Evolutionary conservation across 1,284 basidiomycete species (phyloP).

Genomic region (Tranzscheliella williamsii): DNA sequence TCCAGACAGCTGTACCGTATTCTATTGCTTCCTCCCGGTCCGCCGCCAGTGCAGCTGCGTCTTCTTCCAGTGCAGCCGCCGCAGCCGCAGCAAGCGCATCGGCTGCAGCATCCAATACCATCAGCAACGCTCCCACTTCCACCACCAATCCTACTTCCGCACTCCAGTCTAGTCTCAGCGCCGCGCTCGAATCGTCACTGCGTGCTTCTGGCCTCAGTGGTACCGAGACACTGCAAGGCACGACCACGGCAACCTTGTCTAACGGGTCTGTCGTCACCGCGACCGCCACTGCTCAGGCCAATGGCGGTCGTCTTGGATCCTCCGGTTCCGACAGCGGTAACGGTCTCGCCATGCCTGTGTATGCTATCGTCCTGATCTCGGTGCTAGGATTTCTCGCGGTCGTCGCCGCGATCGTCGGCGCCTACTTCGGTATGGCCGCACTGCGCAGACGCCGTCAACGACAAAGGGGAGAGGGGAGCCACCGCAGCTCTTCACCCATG

Average conservation of each 20-base stretch:
- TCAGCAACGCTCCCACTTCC: conserved; percentile 1
- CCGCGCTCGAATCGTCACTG: conserved; percentile 37
- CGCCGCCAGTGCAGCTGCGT: conserved; percentile 15
- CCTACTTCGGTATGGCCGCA: conserved; percentile 46
- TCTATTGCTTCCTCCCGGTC: conserved; percentile 29
- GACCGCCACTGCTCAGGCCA: conserved; percentile 49
- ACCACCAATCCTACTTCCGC: conserved; percentile 19
- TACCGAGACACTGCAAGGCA: conserved; percentile 45
- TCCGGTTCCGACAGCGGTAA: conserved; percentile 3
- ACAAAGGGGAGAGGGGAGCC: conserved; percentile 18
- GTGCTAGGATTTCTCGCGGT: conserved; percentile 51
- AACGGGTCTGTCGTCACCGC: conserved; percentile 46
- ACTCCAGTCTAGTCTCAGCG: conserved; percentile 42
- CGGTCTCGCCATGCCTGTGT: conserved; percentile 37
- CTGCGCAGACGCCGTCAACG: conserved; percentile 28
- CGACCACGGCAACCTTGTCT: conserved; percentile 44
- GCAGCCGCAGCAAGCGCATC: conserved; percentile 13
- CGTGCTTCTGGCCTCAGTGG: conserved; percentile 39
- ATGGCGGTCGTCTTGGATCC: conserved; percentile 35
- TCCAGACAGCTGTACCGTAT: conserved; percentile 46
- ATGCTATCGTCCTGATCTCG: conserved; percentile 52
- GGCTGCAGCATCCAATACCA: conserved; percentile 10
- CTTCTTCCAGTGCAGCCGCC: conserved; percentile 18
- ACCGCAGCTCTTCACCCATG: conserved; percentile 41
- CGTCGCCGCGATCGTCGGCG: conserved; percentile 27